Conservation (phyloP, 2,329 filamentous ascomycete genomes). For the Phialemonium atrogriseum region DNA sequence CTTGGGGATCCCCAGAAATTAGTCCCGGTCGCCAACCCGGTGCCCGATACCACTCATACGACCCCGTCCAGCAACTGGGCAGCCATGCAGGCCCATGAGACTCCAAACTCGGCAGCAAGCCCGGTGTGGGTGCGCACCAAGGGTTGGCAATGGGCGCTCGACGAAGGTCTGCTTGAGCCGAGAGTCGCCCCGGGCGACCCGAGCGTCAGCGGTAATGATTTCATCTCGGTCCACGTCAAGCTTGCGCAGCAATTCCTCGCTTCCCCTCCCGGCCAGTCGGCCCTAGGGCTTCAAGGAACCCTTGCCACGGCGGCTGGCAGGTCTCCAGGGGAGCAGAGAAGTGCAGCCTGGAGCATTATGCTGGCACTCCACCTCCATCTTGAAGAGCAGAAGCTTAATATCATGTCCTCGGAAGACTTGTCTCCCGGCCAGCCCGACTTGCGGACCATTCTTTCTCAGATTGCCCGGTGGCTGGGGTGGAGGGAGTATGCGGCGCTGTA, state of each 20-base stretch:
- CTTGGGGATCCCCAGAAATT: conserved; percentile 28
- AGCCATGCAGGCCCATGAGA: conserved; percentile 35
- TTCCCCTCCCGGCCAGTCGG: conserved; percentile 47
- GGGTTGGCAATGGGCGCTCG: conserved; percentile 65
- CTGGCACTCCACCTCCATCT: conserved; percentile 77
- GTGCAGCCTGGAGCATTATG: conserved; percentile 57
- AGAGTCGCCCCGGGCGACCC: conserved; percentile 16
- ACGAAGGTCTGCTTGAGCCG: conserved; percentile 33
- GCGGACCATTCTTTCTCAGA: conserved; percentile 68
- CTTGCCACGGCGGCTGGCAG: conserved; percentile 52
- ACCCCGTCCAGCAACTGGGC: conserved; percentile 30
- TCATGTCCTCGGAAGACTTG: conserved; percentile 36
- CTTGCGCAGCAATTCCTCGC: conserved; percentile 59
- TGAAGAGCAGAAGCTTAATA: conserved; percentile 80
- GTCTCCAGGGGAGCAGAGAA: conserved; percentile 48
- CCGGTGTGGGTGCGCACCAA: conserved; percentile 52
- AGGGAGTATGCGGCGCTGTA: conserved; percentile 37
- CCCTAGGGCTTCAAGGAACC: conserved; percentile 48
- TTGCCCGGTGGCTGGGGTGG: conserved; percentile 78
- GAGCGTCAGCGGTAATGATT: conserved; percentile 15
- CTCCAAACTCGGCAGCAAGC: conserved; percentile 37
- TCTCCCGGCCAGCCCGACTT: conserved; percentile 43
- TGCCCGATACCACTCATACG: too few relatives aligned
- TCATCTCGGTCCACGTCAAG: conserved; percentile 43
- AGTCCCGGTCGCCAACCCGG: too few relatives aligned